These are phyloP conservation scores for Aspergillus hortae DNA, from an alignment of 2,329 filamentous ascomycete genomes.

Conservation along the genomic window DNA sequence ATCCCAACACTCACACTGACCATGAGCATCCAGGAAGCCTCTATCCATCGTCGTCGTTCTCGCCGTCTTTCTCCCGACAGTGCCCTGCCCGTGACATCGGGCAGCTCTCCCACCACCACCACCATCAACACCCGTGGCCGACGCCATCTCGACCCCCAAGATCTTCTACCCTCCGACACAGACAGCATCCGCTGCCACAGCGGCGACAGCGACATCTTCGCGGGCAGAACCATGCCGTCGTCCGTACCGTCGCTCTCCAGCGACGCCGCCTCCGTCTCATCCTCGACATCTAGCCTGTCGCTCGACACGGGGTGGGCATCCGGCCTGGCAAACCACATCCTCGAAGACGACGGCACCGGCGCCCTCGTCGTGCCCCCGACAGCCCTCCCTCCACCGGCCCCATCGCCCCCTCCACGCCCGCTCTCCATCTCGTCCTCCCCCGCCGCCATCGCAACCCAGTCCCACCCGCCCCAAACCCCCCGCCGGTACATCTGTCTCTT, in stretches of 20 bases:
- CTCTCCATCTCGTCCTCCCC: background rate
- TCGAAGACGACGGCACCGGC: constrained; percentile 28
- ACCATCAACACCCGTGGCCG: background rate
- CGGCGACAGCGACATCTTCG: background rate
- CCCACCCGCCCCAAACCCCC: constrained; percentile 7
- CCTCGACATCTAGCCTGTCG: constrained; percentile 27
- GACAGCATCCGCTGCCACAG: background rate
- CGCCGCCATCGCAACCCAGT: background rate
- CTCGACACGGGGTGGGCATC: constrained; percentile 25
- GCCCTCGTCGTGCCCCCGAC: constrained; percentile 23
- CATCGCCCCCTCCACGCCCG: background rate
- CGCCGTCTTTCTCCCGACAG: background rate
- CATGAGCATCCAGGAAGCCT: background rate
- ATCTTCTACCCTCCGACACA: background rate
- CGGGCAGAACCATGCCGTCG: constrained; percentile 12
- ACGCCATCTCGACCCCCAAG: background rate
- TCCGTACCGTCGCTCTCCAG: constrained; percentile 30
- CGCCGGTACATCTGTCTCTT: constrained; percentile 40
- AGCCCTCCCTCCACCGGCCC: background rate
- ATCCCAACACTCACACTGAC: background rate
- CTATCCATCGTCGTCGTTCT: background rate
- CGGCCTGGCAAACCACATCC: constrained; percentile 20
- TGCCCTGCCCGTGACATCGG: background rate
- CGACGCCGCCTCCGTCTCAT: constrained; percentile 23
- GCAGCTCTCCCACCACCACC: background rate